Percentiles rank a stretch among this genome's conserved stretches.
Evolutionary conservation across 2,329 filamentous ascomycete genomes (phyloP).

Genomic region (Epicoccum nigrum): DNA sequence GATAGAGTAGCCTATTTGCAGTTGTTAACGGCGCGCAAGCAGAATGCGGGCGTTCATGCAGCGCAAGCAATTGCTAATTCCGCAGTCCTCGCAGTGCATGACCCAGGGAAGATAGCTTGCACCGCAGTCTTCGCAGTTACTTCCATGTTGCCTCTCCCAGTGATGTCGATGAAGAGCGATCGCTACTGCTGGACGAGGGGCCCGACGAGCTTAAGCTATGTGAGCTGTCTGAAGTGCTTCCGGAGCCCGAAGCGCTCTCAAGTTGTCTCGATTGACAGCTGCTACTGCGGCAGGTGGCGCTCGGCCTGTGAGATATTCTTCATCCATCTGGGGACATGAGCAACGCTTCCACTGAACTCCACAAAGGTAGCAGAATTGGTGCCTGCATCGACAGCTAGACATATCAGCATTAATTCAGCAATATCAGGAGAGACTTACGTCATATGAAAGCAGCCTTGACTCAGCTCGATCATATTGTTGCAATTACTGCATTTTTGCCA

Average conservation of each 20-base stretch:
- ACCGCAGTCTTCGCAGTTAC: background rate
- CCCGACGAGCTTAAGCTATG: background rate
- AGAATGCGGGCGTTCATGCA: no score
- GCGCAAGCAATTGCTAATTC: constrained; percentile 11
- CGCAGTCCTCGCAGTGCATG: background rate
- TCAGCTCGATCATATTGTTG: constrained; percentile 27
- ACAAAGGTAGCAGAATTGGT: constrained; percentile 31
- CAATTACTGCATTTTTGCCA: constrained; percentile 28
- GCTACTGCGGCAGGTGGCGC: background rate
- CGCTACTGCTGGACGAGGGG: no score
- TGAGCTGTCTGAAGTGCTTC: background rate
- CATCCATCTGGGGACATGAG: constrained; percentile 16
- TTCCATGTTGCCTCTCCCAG: background rate
- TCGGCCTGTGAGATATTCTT: constrained; percentile 15
- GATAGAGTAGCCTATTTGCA: background rate
- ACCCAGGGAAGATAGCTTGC: background rate
- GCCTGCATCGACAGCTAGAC: constrained; percentile 18
- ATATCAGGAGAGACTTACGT: background rate
- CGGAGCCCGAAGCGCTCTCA: no score
- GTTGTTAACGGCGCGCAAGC: no score
- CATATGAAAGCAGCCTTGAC: constrained; percentile 26
- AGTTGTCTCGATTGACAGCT: no score
- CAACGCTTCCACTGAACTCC: constrained; percentile 23
- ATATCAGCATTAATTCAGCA: background rate
- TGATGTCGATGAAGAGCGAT: background rate